Base-by-base conservation (phyloP, 805 yeast genomes). In the Lipomyces oligophaga region DNA sequence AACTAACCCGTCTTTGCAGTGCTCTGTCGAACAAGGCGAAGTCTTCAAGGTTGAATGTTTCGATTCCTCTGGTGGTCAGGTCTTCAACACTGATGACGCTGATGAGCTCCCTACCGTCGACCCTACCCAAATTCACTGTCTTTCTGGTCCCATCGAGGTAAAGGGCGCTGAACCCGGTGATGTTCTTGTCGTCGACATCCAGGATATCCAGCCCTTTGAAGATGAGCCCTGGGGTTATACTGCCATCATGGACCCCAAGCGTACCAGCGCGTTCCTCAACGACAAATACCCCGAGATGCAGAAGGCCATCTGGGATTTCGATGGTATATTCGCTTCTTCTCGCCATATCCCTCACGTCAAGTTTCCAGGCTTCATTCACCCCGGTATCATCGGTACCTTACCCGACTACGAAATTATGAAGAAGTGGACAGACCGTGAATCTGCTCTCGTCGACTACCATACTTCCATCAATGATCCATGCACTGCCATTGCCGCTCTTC, bases 21-120 rank as follows among this genome's bases (percentile, higher is more conserved):
- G 47, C 55, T 50, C 43, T 4, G 70, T 74, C 40, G 57, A 64
- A 41, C 76, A 66, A 24, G 69, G 70, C n/a, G 72, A 70, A 46
- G 61, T 74, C 7, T 72, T 70, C 54, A 74, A 72, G 53, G 63
- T 74, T 30, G 78, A 74, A 53, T 74, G 79, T 52, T 65, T 74
- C 42, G 78, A 74, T 49, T 74, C 78, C 75, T 74, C 78, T 7
- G 78, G 78, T n/a, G 75, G 75, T 40, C 78, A 74, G 58, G 67
- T 74, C 34, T 63, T 63, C 21, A 74, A 74, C 59, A 67, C 66
- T 52, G 78, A 74, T 47, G 57, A 61, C 26, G 78, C 78, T 16
- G 76, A 74, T 55, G 79, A 74, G 55, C 64, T 74, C 49, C 68
- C 63, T 45, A 56, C 69, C 47, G 72, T 69, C 38, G 77, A 74